These are phyloP conservation scores for Stygiomarasmius scandens DNA, from an alignment of 1,284 basidiomycete species.

Conservation along the genomic window DNA sequence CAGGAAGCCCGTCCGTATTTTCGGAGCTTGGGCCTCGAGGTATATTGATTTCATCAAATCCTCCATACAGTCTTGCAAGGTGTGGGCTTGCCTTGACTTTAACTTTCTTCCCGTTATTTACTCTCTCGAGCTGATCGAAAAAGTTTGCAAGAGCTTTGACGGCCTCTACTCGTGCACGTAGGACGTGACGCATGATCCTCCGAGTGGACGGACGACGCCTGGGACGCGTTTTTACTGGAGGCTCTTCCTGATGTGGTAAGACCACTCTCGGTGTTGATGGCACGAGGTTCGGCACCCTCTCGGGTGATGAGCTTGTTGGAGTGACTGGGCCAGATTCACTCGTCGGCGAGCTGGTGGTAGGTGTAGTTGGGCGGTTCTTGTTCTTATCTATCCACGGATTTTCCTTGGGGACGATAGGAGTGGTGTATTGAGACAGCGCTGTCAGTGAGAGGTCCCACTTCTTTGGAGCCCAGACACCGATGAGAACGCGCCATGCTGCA, in stretches of 20 bases:
- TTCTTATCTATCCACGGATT: slow-evolving; percentile 70
- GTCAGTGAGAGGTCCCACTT: slow-evolving; percentile 73
- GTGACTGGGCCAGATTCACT: slow-evolving; percentile 25
- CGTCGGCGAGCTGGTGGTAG: slow-evolving; percentile 3
- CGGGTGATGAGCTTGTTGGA: slow-evolving; percentile 25
- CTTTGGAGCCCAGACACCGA: slow-evolving; percentile 88
- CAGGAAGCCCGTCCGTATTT: slow-evolving; percentile 19
- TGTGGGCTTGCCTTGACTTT: slow-evolving; percentile 59
- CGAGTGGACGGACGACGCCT: slow-evolving; percentile 71
- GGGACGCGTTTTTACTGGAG: slow-evolving; percentile 42
- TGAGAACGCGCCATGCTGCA: slow-evolving; percentile 87
- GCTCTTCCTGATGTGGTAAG: slow-evolving; percentile 35
- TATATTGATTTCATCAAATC: slow-evolving; percentile 33
- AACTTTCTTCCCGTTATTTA: slow-evolving; percentile 41
- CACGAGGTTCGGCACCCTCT: slow-evolving; percentile 9
- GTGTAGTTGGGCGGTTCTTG: slow-evolving; percentile 28
- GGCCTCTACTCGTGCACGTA: slow-evolving; percentile 79
- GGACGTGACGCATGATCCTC: slow-evolving; percentile 82
- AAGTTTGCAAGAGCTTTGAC: slow-evolving; percentile 71
- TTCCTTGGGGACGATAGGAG: slow-evolving; percentile 62
- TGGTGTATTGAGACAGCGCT: slow-evolving; percentile 76
- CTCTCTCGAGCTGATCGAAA: slow-evolving; percentile 65
- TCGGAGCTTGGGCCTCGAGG: slow-evolving; percentile 21
- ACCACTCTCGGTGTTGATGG: slow-evolving; percentile 20
- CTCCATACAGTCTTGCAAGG: slow-evolving; percentile 60